Conservation (phyloP, 441 rosid species). For the Theobroma grandiflorum region DNA sequence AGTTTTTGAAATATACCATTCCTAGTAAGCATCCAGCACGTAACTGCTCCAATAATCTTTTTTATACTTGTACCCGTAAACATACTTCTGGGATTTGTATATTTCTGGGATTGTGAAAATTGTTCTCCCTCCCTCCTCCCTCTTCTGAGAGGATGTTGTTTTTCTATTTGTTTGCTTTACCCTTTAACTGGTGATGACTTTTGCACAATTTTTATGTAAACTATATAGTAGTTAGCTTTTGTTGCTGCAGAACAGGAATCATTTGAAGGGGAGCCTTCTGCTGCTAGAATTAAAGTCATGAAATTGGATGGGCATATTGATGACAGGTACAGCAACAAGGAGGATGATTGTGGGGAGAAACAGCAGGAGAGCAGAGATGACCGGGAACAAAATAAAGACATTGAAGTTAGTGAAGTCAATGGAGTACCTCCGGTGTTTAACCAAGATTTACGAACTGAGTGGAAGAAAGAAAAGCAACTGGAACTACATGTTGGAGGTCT, state of each 20-base stretch:
- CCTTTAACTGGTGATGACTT: background rate
- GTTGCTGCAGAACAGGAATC: slow-evolving; percentile 18
- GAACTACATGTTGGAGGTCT: slow-evolving; percentile 35
- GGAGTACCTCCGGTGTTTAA: background rate
- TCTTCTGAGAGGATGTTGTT: background rate
- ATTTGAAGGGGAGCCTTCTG: slow-evolving; percentile 24
- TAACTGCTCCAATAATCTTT: background rate
- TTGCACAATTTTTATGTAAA: slow-evolving; percentile 12
- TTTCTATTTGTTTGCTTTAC: background rate
- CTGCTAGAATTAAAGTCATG: slow-evolving; percentile 17
- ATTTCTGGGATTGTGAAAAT: background rate
- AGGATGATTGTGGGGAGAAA: slow-evolving; percentile 4
- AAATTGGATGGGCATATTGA: background rate
- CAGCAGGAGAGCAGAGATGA: background rate
- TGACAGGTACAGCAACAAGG: background rate
- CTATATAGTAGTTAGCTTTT: slow-evolving; percentile 18
- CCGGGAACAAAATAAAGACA: slow-evolving; percentile 7
- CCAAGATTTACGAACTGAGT: slow-evolving; percentile 1
- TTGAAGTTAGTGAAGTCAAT: slow-evolving; percentile 17
- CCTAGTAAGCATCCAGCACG: background rate
- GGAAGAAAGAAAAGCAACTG: slow-evolving; percentile 14
- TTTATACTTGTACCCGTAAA: background rate
- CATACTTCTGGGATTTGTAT: background rate
- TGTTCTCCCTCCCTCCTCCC: background rate
- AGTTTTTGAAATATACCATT: background rate